phyloP scores from a whole-genome alignment of 805 yeast species.

The Metahyphopichia silvanorum region DNA sequence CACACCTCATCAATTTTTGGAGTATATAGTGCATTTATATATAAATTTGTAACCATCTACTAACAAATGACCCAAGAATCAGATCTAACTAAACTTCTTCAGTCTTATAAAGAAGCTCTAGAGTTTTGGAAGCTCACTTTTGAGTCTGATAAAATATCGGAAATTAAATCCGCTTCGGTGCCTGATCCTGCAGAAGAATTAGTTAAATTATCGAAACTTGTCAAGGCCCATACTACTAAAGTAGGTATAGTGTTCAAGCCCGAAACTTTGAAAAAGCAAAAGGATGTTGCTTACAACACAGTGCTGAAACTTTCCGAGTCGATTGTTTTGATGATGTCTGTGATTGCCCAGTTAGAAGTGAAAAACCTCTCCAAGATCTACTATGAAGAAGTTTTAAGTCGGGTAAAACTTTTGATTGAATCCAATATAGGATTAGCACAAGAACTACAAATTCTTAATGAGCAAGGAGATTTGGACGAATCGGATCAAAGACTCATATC shows the following conservation, averaged over 20 bases:
- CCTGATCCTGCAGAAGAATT: constrained; percentile 54
- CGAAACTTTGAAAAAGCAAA: constrained; percentile 37
- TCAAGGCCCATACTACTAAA: constrained; percentile 76
- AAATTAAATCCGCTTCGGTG: constrained; percentile 29
- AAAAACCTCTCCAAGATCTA: constrained; percentile 33
- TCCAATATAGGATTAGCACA: constrained; percentile 17
- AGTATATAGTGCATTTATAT: too few species aligned
- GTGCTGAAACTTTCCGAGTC: constrained; percentile 44
- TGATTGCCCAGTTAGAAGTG: constrained; percentile 31
- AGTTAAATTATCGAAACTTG: constrained; percentile 52
- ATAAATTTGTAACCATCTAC: too few species aligned
- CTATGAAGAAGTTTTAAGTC: constrained; percentile 28
- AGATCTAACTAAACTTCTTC: constrained; percentile 20
- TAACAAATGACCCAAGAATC: too few species aligned
- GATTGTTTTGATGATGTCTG: constrained; percentile 42
- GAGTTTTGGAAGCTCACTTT: constrained; percentile 22
- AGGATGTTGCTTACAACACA: constrained; percentile 48
- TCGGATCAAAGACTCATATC: constrained; percentile 47
- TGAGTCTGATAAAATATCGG: constrained; percentile 11
- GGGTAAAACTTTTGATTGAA: constrained; percentile 15
- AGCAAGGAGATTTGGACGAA: constrained; percentile 10
- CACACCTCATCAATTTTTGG: too few species aligned
- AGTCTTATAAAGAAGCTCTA: constrained; percentile 28
- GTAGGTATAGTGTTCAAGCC: constrained; percentile 69
- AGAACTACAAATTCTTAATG: constrained; percentile 22